Evolutionary conservation across 306 rosid genomes (phyloP), one percentile per base, ranked within the genome.

Genomic region (Inga oerstediana): DNA sequence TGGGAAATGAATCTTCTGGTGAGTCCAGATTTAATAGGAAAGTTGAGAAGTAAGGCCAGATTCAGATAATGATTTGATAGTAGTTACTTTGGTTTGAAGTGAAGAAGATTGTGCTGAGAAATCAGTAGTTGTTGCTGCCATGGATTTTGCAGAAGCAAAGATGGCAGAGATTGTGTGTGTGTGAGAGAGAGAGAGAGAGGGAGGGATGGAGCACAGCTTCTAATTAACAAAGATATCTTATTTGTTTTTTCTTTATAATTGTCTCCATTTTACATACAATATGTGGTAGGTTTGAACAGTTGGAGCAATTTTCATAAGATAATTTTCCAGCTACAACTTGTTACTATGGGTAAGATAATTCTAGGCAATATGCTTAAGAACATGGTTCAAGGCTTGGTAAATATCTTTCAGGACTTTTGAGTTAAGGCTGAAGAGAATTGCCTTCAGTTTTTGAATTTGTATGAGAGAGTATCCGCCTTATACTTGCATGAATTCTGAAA

Each of bases 1-100:
- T 62, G 56, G 91, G 92, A 68, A 90, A 74, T 54, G 75, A 35
- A 4, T 72, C 78, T 62, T 87, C 85, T 16, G 65, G 10, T 32
- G 82, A 54, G 5, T 56, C 70, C 8, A 77, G n/a, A 46, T 39
- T 84, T 51, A 78, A 27, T 74, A 44, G 74, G 81, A 46, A 64
- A 74, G 81, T n/a, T 45, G 10, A 56, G 81, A 64, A 14, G 74
- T 32, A 6, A 78, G 32, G 39, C 74, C 81, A 64, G 62, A 64
- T 65, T 64, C 81, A 64, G 81, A 78, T 16, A 64, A 32, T 45
- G 81, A 24, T 64, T 64, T 77, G 61, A 44, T 10, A 22, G 75
- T 27, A 2, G 39, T 24, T 12, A 30, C 39, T 10, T 71, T 52
- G 59, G 59, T 52, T 52, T 52, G 59, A 52, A 16, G 59, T 17